These are phyloP conservation scores for Penicillium longicatenatum DNA, from an alignment of 495 filamentous ascomycete species.

Conservation along the genomic window DNA sequence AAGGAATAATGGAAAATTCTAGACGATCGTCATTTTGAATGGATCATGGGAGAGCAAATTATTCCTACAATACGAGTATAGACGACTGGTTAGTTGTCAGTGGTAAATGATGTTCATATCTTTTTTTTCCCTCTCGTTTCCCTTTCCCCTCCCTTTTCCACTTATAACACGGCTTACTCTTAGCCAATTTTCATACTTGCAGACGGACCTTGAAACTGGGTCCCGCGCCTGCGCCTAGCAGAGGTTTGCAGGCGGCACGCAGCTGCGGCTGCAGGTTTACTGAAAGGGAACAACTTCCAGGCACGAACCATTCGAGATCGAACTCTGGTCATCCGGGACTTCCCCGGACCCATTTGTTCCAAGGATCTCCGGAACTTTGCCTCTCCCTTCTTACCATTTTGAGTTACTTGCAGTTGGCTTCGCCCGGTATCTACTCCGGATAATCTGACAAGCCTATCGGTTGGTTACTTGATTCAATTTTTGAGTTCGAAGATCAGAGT, in stretches of 20 bases:
- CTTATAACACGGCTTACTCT: not conserved
- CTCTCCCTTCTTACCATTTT: constrained; percentile 22
- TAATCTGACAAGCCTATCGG: constrained; percentile 14
- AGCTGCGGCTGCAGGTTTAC: constrained; percentile 19
- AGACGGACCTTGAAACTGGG: constrained; percentile 5
- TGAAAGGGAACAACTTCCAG: constrained; percentile 16
- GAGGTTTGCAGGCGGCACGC: constrained; percentile 25
- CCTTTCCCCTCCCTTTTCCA: not conserved
- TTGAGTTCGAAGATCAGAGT: constrained; percentile 19
- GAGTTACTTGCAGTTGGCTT: constrained; percentile 24
- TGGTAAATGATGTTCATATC: not conserved
- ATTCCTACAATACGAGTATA: too few relatives aligned
- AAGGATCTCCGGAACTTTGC: constrained; percentile 12
- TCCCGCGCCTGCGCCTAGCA: constrained; percentile 26
- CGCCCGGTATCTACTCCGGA: constrained; percentile 12
- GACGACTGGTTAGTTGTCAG: too few relatives aligned
- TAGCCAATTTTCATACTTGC: constrained; percentile 16
- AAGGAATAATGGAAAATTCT: not conserved
- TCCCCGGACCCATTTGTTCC: constrained; percentile 23
- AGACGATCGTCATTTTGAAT: not conserved
- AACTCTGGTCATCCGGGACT: constrained; percentile 18
- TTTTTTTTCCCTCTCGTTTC: not conserved
- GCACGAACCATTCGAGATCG: constrained; percentile 29
- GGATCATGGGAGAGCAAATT: not conserved
- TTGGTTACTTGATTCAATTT: not conserved